Evolutionary conservation across 495 filamentous ascomycete species (phyloP).

Genomic region (Chaetomium cochliodes): DNA sequence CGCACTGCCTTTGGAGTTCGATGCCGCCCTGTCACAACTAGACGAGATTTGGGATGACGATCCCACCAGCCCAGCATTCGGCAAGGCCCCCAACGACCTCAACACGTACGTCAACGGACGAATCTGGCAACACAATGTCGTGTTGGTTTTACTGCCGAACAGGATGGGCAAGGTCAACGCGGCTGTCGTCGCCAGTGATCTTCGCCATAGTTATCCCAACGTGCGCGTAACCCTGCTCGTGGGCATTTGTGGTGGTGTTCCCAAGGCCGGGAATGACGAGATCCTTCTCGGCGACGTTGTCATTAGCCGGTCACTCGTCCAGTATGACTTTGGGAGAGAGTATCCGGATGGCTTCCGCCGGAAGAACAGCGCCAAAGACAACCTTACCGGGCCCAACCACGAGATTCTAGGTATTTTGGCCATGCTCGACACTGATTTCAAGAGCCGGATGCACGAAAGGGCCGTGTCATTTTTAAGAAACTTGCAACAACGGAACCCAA

Average conservation of each 20-base stretch:
- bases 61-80: conserved; percentile 21
- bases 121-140: conserved; percentile 42
- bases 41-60: conserved; percentile 35
- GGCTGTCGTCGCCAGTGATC: conserved; percentile 31
- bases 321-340: conserved; percentile 43
- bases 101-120: conserved; percentile 43
- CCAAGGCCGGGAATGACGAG: conserved; percentile 14
- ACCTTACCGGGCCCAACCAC: conserved; percentile 31
- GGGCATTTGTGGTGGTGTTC: conserved; percentile 41
- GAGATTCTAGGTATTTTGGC: conserved; percentile 36
- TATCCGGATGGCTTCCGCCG: conserved; percentile 34
- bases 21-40: conserved; percentile 30
- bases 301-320: conserved; percentile 40
- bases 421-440: conserved; percentile 24
- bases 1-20: conserved; percentile 36
- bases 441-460: conserved; percentile 23
- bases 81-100: conserved; percentile 27
- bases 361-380: conserved; percentile 36
- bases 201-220: conserved; percentile 36
- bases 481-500: conserved; percentile 15
- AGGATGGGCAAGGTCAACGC: conserved; percentile 39
- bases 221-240: conserved; percentile 33
- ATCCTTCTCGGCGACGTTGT: conserved; percentile 49
- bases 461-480: conserved; percentile 18
- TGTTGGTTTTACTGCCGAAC: conserved; percentile 34